Base-by-base conservation (phyloP, 2,329 filamentous ascomycete genomes). In the Ramularia collo-cygni region DNA sequence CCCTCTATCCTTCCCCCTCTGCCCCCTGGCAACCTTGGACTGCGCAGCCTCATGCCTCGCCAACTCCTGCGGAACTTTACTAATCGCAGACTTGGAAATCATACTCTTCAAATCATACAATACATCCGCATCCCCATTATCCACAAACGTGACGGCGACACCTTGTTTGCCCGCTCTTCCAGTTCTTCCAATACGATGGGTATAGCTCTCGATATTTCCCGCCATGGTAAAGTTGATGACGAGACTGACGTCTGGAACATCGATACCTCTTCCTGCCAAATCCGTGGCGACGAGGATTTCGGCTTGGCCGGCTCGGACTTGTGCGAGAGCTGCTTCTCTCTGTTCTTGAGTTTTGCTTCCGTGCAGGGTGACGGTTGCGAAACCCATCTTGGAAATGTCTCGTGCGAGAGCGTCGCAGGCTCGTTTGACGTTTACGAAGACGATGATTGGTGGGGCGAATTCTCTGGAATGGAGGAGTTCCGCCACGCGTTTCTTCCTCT, bases 211-310 rank as follows among this genome's bases (percentile, higher is more conserved):
- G 52, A 98, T 96, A 53, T 74, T 87, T 9, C 70, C 80, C 1
- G 92, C 84, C 92, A 98, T 96, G 72, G 96, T 98, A 77, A 96
- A 98, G 70, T 98, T 98, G 62, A 98, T 76, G 42, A 98, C 92
- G 44, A 98, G 75, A 47, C 79, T 85, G 28, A 98, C 92, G 59
- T 96, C 92, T 0, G 85, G 81, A 3, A 98, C 89, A 65, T 98
- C 92, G 63, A 98, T 95, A 86, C 92, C 92, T 71, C 92, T 81
- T 48, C 90, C 92, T 1, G 92, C 92, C 42, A 98, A 71, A 67
- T 98, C 92, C 1, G 92, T 98, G 1, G 92, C 92, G 37, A 98
- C 92, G 27, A 98, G 77, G 1, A 98, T 85, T 47, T 95, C 83
- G 0, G 85, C 85, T 36, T 77, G 69, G 24, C 88, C 88, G 30